phyloP scores from a whole-genome alignment of 257 asterid genomes.

The Gentiana straminea region DNA sequence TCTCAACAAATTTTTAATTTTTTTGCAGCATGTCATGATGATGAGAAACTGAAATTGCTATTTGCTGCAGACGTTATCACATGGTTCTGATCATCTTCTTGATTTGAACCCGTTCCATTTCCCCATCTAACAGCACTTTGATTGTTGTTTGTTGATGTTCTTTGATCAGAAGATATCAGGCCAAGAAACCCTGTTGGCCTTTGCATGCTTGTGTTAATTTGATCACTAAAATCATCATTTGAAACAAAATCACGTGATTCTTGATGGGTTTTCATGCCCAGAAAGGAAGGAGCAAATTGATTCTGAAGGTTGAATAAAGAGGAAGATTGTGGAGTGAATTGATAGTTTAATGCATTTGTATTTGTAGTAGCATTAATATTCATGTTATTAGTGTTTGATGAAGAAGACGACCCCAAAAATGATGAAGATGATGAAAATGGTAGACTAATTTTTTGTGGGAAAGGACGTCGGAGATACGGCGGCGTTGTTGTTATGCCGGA shows the following conservation, averaged over 20 bases:
- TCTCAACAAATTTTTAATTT: too few species aligned
- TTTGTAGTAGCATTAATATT: slow-evolving; percentile 4
- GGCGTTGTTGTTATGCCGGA: background rate
- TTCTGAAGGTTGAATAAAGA: slow-evolving; percentile 31
- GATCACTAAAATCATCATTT: slow-evolving; percentile 9
- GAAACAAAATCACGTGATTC: slow-evolving; percentile 15
- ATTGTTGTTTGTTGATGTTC: slow-evolving; percentile 6
- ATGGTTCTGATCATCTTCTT: slow-evolving; percentile 8
- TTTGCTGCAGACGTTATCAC: too few species aligned
- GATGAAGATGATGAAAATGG: too few species aligned
- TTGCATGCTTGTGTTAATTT: too few species aligned
- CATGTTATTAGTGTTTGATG: slow-evolving; percentile 2
- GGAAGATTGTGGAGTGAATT: slow-evolving; percentile 11
- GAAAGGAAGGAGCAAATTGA: slow-evolving; percentile 33
- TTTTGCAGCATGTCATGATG: too few species aligned
- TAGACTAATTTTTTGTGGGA: slow-evolving; percentile 34
- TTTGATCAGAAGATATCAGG: slow-evolving; percentile 40
- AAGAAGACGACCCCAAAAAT: slow-evolving; percentile 12
- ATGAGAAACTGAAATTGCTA: slow-evolving; percentile 10
- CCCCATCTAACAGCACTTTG: slow-evolving; percentile 9
- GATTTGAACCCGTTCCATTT: slow-evolving; percentile 1
- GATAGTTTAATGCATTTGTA: background rate
- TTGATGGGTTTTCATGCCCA: slow-evolving; percentile 14
- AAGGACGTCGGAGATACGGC: slow-evolving; percentile 46
- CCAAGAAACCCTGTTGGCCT: slow-evolving; percentile 30